A percentile compares a stretch with the other conserved stretches of the same genome.
phyloP scores from a whole-genome alignment of 2,329 filamentous ascomycete genomes.

The Cryphonectria japonica region DNA sequence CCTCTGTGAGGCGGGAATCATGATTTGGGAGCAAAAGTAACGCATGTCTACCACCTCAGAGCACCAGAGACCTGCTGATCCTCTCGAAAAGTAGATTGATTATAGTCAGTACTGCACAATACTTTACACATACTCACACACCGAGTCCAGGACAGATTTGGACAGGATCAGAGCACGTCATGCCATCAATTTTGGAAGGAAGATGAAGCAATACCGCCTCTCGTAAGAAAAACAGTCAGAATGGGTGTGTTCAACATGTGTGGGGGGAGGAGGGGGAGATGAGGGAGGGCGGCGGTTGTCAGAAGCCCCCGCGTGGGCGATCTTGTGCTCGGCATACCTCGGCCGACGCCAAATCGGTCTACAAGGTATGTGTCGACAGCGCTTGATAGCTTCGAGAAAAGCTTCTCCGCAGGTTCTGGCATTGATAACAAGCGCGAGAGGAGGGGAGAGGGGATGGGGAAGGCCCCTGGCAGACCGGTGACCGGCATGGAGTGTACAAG shows the following conservation, averaged over 20 bases:
- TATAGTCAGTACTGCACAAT: neutral
- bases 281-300: neutral
- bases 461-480: neutral
- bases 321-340: neutral
- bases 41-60: no score
- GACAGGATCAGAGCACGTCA: constrained; percentile 8
- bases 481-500: constrained; percentile 3
- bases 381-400: constrained; percentile 10
- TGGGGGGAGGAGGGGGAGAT: neutral
- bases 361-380: neutral
- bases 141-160: neutral
- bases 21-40: no score
- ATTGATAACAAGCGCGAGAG: neutral
- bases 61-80: no score
- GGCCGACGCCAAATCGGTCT: constrained; percentile 2
- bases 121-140: neutral
- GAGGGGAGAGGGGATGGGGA: neutral
- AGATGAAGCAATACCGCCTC: neutral
- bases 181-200: neutral
- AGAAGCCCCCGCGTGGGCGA: neutral
- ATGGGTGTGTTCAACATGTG: neutral
- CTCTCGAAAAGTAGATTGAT: no score
- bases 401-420: neutral
- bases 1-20: no score
- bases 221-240: neutral